These are phyloP conservation scores for Fusarium cyanostomum DNA, from an alignment of 2,329 filamentous ascomycete genomes.

Conservation along the genomic window DNA sequence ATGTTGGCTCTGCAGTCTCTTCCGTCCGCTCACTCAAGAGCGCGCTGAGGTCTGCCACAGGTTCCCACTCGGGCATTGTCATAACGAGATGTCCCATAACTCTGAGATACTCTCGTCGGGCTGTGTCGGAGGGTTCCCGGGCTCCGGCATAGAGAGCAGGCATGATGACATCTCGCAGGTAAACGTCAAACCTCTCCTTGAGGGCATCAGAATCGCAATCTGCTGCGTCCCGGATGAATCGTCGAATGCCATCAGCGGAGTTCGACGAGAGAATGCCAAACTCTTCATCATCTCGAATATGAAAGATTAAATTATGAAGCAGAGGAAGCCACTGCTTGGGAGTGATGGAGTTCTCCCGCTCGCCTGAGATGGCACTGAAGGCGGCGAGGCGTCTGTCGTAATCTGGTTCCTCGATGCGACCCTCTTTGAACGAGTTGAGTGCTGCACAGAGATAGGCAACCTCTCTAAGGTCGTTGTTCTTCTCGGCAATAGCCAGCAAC, in stretches of 20 bases:
- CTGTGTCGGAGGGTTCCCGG: conserved; percentile 81
- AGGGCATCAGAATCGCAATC: conserved; percentile 48
- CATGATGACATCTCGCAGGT: conserved; percentile 73
- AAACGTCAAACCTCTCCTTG: conserved; percentile 59
- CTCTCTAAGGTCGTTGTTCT: conserved; percentile 67
- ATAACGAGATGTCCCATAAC: conserved; percentile 83
- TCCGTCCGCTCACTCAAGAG: conserved; percentile 72
- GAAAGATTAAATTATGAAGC: conserved; percentile 89
- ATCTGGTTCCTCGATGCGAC: conserved; percentile 84
- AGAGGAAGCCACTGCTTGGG: conserved; percentile 86
- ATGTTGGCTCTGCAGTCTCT: conserved; percentile 71
- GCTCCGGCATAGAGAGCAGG: conserved; percentile 81
- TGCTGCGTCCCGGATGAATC: conserved; percentile 75
- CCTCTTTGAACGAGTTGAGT: conserved; percentile 80
- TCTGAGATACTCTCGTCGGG: conserved; percentile 82
- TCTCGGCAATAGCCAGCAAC: conserved; percentile 73
- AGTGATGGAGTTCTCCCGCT: conserved; percentile 67
- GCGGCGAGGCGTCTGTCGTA: conserved; percentile 83
- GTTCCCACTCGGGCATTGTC: conserved; percentile 73
- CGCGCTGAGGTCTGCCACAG: conserved; percentile 76
- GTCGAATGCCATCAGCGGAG: conserved; percentile 81
- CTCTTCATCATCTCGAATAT: conserved; percentile 86
- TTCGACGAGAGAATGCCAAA: conserved; percentile 83
- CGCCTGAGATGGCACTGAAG: conserved; percentile 76
- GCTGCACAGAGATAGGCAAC: conserved; percentile 77